Conservation (phyloP, 441 rosid species). For the Lepidium campestre region DNA sequence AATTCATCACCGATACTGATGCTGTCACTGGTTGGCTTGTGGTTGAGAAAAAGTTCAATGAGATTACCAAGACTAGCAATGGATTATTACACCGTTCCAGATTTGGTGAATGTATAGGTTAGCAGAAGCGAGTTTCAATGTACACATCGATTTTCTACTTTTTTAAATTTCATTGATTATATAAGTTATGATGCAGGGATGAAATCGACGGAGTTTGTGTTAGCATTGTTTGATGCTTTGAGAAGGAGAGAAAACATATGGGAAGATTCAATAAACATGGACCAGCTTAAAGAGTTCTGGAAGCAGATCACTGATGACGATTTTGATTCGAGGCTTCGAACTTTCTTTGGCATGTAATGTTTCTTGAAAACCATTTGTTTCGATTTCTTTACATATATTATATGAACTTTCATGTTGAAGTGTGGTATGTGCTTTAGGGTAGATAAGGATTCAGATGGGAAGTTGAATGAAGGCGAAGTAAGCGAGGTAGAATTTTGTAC, state of each 20-base stretch:
- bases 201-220: constrained; percentile 41
- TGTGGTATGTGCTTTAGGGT: constrained; percentile 36
- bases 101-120: constrained; percentile 55
- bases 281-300: constrained; percentile 45
- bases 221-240: constrained; percentile 44
- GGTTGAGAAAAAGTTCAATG: constrained; percentile 40
- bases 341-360: constrained; percentile 56
- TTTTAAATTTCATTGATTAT: neutral
- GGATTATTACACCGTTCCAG: constrained; percentile 35
- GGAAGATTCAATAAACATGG: constrained; percentile 33
- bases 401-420: neutral
- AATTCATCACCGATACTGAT: constrained; percentile 43
- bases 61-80: constrained; percentile 18
- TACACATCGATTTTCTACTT: neutral
- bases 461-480: constrained; percentile 43
- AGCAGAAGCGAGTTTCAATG: neutral
- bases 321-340: constrained; percentile 51
- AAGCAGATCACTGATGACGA: constrained; percentile 47
- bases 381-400: neutral
- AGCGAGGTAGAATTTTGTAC: constrained; percentile 33
- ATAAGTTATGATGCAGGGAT: constrained; percentile 30
- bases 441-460: constrained; percentile 53
- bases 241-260: constrained; percentile 27
- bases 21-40: constrained; percentile 41
- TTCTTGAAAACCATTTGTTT: neutral